These are phyloP conservation scores for Recurvomyces mirabilis DNA, from an alignment of 495 filamentous ascomycete genomes.

Conservation along the genomic window DNA sequence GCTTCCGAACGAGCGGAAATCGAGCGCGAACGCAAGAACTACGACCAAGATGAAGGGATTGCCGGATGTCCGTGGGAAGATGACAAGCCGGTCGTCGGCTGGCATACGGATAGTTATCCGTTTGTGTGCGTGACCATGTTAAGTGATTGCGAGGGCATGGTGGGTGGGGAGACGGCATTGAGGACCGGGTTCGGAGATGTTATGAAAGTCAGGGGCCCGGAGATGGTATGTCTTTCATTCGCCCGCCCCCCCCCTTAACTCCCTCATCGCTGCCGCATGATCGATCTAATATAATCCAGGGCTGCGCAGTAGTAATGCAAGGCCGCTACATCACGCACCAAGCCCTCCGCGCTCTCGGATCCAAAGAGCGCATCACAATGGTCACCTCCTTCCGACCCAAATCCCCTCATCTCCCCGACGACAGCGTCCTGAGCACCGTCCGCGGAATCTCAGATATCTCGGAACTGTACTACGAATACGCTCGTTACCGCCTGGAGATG, in stretches of 20 bases:
- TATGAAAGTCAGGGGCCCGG: constrained; percentile 56
- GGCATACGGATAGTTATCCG: constrained; percentile 66
- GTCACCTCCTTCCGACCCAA: constrained; percentile 61
- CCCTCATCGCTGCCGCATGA: too few species aligned
- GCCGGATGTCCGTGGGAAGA: constrained; percentile 46
- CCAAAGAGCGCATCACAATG: constrained; percentile 58
- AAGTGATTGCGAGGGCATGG: constrained; percentile 57
- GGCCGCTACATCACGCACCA: constrained; percentile 63
- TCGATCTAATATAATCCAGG: too few species aligned
- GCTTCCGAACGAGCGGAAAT: constrained; percentile 35
- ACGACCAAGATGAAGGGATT: constrained; percentile 38
- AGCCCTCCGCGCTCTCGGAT: constrained; percentile 52
- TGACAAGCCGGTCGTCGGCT: constrained; percentile 55
- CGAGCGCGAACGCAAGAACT: constrained; percentile 29
- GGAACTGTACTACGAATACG: constrained; percentile 60
- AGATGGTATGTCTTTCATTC: constrained; percentile 40
- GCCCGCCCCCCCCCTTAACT: background rate
- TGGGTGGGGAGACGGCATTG: constrained; percentile 61
- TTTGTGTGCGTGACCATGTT: constrained; percentile 72
- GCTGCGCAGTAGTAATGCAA: constrained; percentile 56
- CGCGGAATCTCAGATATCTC: constrained; percentile 53
- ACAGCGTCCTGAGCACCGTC: constrained; percentile 55
- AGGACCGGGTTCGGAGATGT: constrained; percentile 50
- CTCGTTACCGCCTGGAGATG: constrained; percentile 60
- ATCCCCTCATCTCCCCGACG: constrained; percentile 47